Conservation (phyloP, 2,329 filamentous ascomycete species). For the Colletotrichum salicis region DNA sequence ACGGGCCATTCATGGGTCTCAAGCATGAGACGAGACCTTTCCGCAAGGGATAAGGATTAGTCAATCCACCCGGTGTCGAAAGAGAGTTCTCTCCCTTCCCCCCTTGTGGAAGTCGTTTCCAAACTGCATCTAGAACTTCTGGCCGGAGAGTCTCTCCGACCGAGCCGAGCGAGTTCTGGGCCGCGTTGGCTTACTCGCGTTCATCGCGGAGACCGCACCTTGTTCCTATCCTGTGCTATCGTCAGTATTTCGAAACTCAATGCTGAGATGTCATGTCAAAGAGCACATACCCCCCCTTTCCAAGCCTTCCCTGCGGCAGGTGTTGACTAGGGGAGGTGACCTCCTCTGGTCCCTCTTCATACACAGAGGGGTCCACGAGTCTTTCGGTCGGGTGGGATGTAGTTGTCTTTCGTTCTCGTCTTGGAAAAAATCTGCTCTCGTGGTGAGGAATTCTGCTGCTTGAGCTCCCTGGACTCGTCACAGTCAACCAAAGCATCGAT, state of each 20-base stretch:
- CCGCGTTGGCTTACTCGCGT: neutral
- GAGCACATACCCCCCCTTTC: neutral
- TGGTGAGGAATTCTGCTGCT: neutral
- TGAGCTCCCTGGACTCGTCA: neutral
- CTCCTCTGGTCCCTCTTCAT: neutral
- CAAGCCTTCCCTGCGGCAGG: neutral
- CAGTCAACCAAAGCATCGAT: neutral
- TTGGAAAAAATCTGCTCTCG: neutral
- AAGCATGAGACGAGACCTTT: slow-evolving; percentile 21
- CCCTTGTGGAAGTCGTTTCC: neutral
- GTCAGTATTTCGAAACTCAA: slow-evolving; percentile 14
- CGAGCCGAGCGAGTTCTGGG: neutral
- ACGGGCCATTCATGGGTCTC: slow-evolving; percentile 13
- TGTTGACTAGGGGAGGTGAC: neutral
- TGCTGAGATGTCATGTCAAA: slow-evolving; percentile 11
- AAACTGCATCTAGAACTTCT: neutral
- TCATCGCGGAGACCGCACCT: neutral
- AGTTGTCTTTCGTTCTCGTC: neutral
- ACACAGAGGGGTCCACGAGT: neutral
- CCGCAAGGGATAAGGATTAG: neutral
- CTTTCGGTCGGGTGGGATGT: neutral
- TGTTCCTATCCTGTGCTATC: neutral
- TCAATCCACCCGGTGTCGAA: neutral
- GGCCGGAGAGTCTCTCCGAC: neutral
- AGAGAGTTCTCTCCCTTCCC: neutral